Percentiles rank a stretch among this genome's conserved stretches.
Evolutionary conservation across 2,329 filamentous ascomycete genomes (phyloP).

Genomic region (Parastagonospora avenae): DNA sequence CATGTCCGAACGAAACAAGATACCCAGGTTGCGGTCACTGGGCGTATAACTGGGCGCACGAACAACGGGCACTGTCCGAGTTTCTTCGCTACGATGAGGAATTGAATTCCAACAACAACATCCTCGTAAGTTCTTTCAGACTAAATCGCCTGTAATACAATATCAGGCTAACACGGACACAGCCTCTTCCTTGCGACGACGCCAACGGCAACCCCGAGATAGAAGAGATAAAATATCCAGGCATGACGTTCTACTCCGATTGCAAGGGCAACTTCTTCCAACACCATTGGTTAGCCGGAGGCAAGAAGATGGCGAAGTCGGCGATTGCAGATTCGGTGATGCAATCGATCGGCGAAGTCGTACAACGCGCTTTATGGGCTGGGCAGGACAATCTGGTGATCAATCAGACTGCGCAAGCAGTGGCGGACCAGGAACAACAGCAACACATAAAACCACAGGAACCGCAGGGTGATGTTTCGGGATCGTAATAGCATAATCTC

Average conservation of each 20-base stretch:
- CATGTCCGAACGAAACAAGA: conserved; percentile 26
- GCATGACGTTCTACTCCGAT: conserved; percentile 9
- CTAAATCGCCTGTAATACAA: not conserved
- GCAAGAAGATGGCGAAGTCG: not conserved
- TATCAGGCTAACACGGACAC: not conserved
- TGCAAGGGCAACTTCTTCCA: conserved; percentile 27
- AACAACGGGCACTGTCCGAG: conserved; percentile 37
- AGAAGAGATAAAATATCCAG: conserved; percentile 2
- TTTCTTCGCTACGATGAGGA: conserved; percentile 30
- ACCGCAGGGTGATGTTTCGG: too few relatives aligned
- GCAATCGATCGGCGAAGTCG: not conserved
- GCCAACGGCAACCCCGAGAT: conserved; percentile 33
- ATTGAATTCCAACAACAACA: conserved; percentile 22
- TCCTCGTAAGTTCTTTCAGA: conserved; percentile 10
- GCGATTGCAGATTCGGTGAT: not conserved
- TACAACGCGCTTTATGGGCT: not conserved
- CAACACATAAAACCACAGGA: too few relatives aligned
- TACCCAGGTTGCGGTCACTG: conserved; percentile 30
- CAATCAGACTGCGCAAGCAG: not conserved
- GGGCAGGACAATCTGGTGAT: not conserved
- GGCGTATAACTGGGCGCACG: conserved; percentile 28
- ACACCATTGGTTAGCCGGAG: conserved; percentile 19
- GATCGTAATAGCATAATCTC: too few relatives aligned
- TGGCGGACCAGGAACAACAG: not conserved
- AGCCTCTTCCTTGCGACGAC: conserved; percentile 31